Conservation (phyloP, 352 stramenopile species). For the Pythium periplocum region DNA sequence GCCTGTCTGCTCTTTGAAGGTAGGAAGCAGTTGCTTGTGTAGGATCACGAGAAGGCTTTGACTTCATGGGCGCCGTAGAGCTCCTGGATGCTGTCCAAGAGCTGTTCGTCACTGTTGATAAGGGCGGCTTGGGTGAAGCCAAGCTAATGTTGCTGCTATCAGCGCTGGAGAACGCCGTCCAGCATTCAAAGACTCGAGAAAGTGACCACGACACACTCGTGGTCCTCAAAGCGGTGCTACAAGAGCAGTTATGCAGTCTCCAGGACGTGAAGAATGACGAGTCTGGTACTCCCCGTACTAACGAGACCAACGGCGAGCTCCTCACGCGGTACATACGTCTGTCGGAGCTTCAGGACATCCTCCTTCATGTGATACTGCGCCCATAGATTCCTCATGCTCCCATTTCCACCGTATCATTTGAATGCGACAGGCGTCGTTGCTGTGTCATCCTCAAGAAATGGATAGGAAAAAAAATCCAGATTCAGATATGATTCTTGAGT, state of each 20-base stretch:
- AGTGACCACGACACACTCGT: constrained; percentile 1
- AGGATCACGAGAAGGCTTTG: neutral
- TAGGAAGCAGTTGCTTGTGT: neutral
- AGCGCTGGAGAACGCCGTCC: constrained; percentile 9
- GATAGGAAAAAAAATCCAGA: too few relatives aligned
- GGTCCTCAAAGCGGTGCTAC: neutral
- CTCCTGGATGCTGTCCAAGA: constrained; percentile 13
- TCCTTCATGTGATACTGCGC: constrained; percentile 7
- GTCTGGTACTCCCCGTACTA: neutral
- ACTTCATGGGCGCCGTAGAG: neutral
- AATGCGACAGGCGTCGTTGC: too few relatives aligned
- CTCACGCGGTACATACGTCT: constrained; percentile 4
- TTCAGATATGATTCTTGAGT: too few relatives aligned
- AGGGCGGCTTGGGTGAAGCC: constrained; percentile 4
- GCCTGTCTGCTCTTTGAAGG: constrained; percentile 12
- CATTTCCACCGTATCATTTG: too few relatives aligned
- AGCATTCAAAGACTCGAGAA: constrained; percentile 7
- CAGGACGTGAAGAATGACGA: too few relatives aligned
- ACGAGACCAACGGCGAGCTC: neutral
- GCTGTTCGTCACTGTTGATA: constrained; percentile 11
- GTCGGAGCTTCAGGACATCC: constrained; percentile 8
- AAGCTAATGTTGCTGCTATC: constrained; percentile 9
- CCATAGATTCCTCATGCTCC: neutral
- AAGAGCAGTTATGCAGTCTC: too few relatives aligned
- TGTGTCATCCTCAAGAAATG: too few relatives aligned